Evolutionary conservation across 2,329 filamentous ascomycete genomes (phyloP).

Genomic region (Colletotrichum chrysophilum): DNA sequence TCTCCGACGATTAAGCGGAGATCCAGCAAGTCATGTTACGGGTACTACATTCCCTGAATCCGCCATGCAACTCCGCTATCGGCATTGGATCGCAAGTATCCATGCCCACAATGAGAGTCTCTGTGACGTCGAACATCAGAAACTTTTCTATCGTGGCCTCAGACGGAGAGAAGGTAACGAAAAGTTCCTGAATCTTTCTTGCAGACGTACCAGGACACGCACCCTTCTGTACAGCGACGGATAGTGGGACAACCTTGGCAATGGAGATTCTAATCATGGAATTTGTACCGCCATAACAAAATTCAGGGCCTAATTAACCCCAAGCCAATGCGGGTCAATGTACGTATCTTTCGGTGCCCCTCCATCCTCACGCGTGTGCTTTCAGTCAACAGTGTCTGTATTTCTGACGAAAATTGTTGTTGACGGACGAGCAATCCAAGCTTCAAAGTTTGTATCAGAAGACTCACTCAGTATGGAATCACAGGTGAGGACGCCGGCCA

Average conservation of each 20-base stretch:
- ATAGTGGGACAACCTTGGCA: background rate
- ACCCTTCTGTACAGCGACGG: background rate
- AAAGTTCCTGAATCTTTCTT: background rate
- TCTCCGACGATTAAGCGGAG: background rate
- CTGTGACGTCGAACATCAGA: too few species aligned
- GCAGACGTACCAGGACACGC: background rate
- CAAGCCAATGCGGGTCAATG: background rate
- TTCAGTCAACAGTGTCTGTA: background rate
- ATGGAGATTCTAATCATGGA: background rate
- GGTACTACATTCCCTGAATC: background rate
- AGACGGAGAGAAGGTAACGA: background rate
- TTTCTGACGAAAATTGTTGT: background rate
- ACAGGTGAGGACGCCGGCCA: background rate
- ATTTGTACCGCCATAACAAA: background rate
- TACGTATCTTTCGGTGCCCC: background rate
- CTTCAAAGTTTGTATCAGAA: rapidly evolving
- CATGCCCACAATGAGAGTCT: too few species aligned
- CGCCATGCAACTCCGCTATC: background rate
- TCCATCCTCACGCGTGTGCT: background rate
- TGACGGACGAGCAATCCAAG: background rate
- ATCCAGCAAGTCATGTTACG: background rate
- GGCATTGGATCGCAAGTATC: background rate
- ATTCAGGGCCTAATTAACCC: background rate
- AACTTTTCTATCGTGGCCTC: background rate
- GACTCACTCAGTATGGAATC: background rate